phyloP scores from a whole-genome alignment of 495 filamentous ascomycete genomes.

The Pyrenula aspistea region DNA sequence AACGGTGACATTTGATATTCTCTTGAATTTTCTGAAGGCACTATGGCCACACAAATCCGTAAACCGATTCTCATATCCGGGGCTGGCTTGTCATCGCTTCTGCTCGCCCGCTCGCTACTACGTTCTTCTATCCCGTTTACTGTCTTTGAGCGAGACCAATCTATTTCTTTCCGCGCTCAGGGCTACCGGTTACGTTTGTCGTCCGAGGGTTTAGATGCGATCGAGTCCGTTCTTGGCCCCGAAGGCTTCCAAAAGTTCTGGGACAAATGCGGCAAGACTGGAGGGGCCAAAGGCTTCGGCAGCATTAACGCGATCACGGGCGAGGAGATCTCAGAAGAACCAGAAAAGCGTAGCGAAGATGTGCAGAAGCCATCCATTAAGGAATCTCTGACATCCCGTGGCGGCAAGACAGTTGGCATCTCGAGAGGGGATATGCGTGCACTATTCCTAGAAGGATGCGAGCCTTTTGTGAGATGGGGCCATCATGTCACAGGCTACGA shows the following conservation, averaged over 20 bases:
- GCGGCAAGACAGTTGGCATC: slow-evolving; percentile 37
- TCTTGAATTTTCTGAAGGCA: too few species aligned
- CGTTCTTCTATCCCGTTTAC: slow-evolving; percentile 33
- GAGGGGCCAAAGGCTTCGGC: slow-evolving; percentile 29
- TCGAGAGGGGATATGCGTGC: slow-evolving; percentile 36
- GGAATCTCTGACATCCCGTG: slow-evolving; percentile 24
- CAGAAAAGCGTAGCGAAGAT: background rate
- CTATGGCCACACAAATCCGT: background rate
- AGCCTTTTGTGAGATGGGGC: slow-evolving; percentile 30
- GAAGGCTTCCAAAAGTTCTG: slow-evolving; percentile 31
- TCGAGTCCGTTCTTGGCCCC: slow-evolving; percentile 34
- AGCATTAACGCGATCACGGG: slow-evolving; percentile 33
- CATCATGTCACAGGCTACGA: slow-evolving; percentile 35
- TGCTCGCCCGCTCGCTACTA: slow-evolving; percentile 35
- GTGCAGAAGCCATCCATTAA: slow-evolving; percentile 3
- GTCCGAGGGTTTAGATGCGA: slow-evolving; percentile 33
- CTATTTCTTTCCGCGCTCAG: slow-evolving; percentile 35
- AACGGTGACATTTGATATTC: too few species aligned
- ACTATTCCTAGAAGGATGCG: slow-evolving; percentile 33
- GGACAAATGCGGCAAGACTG: slow-evolving; percentile 39
- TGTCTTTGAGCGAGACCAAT: slow-evolving; percentile 38
- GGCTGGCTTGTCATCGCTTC: slow-evolving; percentile 35
- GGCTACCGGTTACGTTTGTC: slow-evolving; percentile 43
- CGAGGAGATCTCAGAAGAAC: slow-evolving; percentile 9
- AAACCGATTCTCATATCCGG: slow-evolving; percentile 42